phyloP scores from a whole-genome alignment of 2,329 filamentous ascomycete species.

The Scedosporium dehoogii region DNA sequence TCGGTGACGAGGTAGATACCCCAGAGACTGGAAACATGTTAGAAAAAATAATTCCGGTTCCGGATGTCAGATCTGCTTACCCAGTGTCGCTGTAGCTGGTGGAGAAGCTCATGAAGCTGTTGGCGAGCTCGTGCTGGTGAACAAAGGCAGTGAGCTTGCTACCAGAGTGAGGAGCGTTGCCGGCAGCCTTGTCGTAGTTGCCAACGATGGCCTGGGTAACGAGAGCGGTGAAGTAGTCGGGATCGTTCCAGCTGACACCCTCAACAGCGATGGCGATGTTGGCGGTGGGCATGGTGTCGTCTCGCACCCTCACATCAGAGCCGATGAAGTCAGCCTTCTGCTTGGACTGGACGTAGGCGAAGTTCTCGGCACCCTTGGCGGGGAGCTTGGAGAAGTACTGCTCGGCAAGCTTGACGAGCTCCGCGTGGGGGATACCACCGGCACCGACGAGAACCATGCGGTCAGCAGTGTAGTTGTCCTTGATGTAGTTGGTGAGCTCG shows the following conservation, averaged over 20 bases:
- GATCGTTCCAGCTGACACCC: conserved; percentile 98
- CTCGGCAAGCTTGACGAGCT: conserved; percentile 92
- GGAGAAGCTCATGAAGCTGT: conserved; percentile 99
- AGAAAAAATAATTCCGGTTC: not conserved
- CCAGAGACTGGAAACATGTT: conserved; percentile 65
- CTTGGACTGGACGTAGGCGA: conserved; percentile 70
- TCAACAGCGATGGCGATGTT: conserved; percentile 98
- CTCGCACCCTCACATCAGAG: conserved; percentile 89
- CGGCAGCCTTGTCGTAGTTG: conserved; percentile 99
- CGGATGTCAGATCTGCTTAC: conserved; percentile 41
- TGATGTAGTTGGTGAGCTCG: conserved; percentile 93
- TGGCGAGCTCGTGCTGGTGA: conserved; percentile 89
- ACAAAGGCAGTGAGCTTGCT: conserved; percentile 96
- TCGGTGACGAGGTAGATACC: conserved; percentile 98
- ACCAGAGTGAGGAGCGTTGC: conserved; percentile 91
- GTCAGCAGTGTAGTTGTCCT: conserved; percentile 98
- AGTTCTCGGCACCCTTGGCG: conserved; percentile 61
- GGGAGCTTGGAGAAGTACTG: conserved; percentile 84
- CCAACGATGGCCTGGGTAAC: conserved; percentile 98
- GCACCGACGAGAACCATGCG: conserved; percentile 98
- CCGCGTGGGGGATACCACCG: conserved; percentile 84
- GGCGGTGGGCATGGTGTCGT: conserved; percentile 91
- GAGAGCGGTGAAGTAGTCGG: conserved; percentile 97
- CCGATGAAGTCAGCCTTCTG: conserved; percentile 89
- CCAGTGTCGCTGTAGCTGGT: conserved; percentile 99